These are phyloP conservation scores for Strobilomyces confusus DNA, from an alignment of 768 basidiomycete species.

Conservation along the genomic window DNA sequence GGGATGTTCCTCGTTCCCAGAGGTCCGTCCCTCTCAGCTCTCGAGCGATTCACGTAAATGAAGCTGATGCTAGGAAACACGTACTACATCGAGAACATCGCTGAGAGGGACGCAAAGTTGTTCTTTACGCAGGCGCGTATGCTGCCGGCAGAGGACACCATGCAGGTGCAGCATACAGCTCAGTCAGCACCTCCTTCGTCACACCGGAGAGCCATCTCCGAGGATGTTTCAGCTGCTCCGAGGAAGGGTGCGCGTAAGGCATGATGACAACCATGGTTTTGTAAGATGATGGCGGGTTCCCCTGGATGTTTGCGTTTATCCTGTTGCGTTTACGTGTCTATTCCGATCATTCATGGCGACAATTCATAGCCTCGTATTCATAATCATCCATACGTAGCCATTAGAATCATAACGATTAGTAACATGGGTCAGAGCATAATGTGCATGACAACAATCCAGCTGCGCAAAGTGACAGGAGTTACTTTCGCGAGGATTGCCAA, in stretches of 20 bases:
- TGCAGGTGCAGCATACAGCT: constrained; percentile 22
- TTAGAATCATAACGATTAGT: constrained; percentile 11
- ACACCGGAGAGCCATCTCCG: constrained; percentile 27
- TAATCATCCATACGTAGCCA: constrained; percentile 10
- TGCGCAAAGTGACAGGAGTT: not conserved
- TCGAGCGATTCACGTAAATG: not conserved
- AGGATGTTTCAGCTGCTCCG: constrained; percentile 13
- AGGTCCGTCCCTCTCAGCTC: constrained; percentile 45
- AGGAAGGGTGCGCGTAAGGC: constrained; percentile 17
- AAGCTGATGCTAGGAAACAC: constrained; percentile 60
- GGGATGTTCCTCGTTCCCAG: constrained; percentile 89
- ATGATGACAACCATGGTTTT: not conserved
- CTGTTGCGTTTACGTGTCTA: not conserved
- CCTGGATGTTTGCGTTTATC: not conserved
- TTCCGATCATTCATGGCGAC: not conserved
- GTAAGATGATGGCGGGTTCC: not conserved
- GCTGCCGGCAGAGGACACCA: constrained; percentile 32
- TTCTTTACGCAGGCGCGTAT: constrained; percentile 90
- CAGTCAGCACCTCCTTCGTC: constrained; percentile 30
- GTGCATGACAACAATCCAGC: constrained; percentile 17
- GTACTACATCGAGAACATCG: constrained; percentile 88
- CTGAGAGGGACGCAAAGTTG: constrained; percentile 69
- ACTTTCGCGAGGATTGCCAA: constrained; percentile 4
- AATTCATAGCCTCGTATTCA: constrained; percentile 12
- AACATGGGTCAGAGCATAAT: constrained; percentile 20